A percentile compares a stretch with the other conserved stretches of the same genome.
phyloP scores from a whole-genome alignment of 768 basidiomycete species.

The Mycena metata region DNA sequence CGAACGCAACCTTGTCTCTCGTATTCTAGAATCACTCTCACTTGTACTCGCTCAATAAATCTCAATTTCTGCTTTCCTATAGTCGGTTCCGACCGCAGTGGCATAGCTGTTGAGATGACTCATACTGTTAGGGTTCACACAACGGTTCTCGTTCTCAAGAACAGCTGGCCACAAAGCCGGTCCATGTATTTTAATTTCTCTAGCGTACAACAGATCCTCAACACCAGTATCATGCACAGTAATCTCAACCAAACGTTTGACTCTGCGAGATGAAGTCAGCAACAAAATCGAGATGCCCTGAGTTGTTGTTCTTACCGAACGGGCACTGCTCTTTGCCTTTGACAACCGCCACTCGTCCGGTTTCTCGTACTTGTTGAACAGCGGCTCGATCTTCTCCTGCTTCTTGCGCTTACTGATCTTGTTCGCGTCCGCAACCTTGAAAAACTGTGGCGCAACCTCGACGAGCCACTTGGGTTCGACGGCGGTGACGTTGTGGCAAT shows the following conservation, averaged over 20 bases:
- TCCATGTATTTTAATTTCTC: slow-evolving; percentile 1
- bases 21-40: slow-evolving; percentile 28
- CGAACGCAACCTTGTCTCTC: slow-evolving; percentile 19
- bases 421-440: slow-evolving; percentile 97
- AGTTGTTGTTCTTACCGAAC: slow-evolving; percentile 59
- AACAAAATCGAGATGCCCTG: neutral
- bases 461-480: slow-evolving; percentile 99
- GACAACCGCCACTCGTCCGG: slow-evolving; percentile 95
- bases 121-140: no score
- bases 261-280: slow-evolving; percentile 60
- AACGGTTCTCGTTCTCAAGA: neutral
- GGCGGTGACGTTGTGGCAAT: slow-evolving; percentile 92
- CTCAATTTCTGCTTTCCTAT: neutral
- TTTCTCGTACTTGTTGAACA: slow-evolving; percentile 96
- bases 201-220: slow-evolving; percentile 3
- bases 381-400: slow-evolving; percentile 96
- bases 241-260: slow-evolving; percentile 87
- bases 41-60: slow-evolving; percentile 12
- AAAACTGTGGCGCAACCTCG: slow-evolving; percentile 98
- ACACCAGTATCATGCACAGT: neutral
- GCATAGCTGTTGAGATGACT: no score
- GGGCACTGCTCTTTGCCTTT: slow-evolving; percentile 91
- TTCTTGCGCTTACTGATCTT: slow-evolving; percentile 97
- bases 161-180: neutral
- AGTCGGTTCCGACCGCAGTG: no score